Percentiles rank a stretch among this genome's conserved stretches.
Conservation (phyloP, 306 rosid species). For the Cercis canadensis region DNA sequence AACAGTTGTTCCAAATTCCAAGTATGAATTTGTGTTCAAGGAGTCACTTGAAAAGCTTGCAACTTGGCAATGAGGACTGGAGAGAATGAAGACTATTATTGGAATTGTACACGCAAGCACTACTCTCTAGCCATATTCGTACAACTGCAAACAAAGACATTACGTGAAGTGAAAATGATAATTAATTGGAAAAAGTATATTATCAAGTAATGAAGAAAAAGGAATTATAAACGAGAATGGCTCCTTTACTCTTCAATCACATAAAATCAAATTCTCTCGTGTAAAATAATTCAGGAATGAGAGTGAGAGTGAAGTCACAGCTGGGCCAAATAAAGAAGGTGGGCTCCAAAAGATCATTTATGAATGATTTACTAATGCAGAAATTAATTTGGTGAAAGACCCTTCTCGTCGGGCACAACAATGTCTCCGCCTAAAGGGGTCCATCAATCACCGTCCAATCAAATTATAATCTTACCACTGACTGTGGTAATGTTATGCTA, state of each 20-base stretch:
- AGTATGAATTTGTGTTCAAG: no score
- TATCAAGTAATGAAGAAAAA: background rate
- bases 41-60: no score
- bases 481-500: no score
- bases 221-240: background rate
- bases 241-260: slow-evolving; percentile 6
- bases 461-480: no score
- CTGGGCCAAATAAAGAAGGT: slow-evolving; percentile 7
- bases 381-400: slow-evolving; percentile 15
- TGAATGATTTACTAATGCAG: slow-evolving; percentile 11
- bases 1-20: no score
- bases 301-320: slow-evolving; percentile 5
- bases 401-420: background rate
- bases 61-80: no score
- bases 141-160: background rate
- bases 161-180: background rate
- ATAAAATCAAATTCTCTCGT: background rate
- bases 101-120: no score
- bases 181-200: background rate
- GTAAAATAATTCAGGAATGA: no score
- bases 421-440: no score
- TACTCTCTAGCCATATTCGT: background rate
- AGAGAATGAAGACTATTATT: no score
- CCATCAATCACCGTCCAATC: background rate
- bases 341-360: slow-evolving; percentile 29